Percentiles rank a stretch among this genome's conserved stretches.
These are phyloP conservation scores for Myxozyma udenii DNA, from an alignment of 805 yeast species.

Conservation along the genomic window DNA sequence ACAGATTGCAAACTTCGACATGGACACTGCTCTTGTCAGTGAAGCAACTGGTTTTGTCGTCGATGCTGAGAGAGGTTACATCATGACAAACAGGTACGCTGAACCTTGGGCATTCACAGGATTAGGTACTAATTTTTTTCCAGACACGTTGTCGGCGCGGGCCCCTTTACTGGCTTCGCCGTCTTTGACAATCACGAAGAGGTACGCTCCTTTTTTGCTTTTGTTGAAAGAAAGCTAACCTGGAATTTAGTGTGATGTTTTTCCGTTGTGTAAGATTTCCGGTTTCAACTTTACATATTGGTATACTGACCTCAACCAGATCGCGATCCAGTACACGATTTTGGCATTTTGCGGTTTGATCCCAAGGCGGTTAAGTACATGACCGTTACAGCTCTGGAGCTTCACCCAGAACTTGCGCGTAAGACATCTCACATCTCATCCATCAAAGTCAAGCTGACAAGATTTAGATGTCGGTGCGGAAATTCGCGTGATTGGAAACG, in stretches of 20 bases:
- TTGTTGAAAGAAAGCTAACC: not conserved
- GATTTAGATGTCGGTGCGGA: conserved; percentile 84
- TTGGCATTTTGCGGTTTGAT: conserved; percentile 80
- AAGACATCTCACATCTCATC: not conserved
- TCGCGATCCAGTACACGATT: conserved; percentile 93
- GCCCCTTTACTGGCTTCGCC: conserved; percentile 88
- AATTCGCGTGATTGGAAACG: conserved; percentile 92
- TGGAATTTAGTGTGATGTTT: conserved; percentile 19
- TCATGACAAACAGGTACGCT: conserved; percentile 62
- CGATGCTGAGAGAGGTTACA: conserved; percentile 75
- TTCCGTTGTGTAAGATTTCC: conserved; percentile 13
- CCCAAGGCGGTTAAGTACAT: conserved; percentile 70
- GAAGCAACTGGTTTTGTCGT: conserved; percentile 97
- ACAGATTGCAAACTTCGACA: conserved; percentile 81
- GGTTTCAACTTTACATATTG: not conserved
- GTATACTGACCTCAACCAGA: conserved; percentile 40
- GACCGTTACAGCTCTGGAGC: conserved; percentile 60
- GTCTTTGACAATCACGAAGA: conserved; percentile 95
- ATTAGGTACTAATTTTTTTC: not conserved
- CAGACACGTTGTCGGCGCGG: conserved; percentile 93
- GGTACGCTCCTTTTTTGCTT: conserved; percentile 70
- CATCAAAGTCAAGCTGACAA: not conserved
- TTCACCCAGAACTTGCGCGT: conserved; percentile 62
- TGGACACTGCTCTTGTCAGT: conserved; percentile 72
- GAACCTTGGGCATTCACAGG: not conserved